These are phyloP conservation scores for Cucurbita ficifolia DNA, from an alignment of 306 rosid genomes.

Conservation along the genomic window DNA sequence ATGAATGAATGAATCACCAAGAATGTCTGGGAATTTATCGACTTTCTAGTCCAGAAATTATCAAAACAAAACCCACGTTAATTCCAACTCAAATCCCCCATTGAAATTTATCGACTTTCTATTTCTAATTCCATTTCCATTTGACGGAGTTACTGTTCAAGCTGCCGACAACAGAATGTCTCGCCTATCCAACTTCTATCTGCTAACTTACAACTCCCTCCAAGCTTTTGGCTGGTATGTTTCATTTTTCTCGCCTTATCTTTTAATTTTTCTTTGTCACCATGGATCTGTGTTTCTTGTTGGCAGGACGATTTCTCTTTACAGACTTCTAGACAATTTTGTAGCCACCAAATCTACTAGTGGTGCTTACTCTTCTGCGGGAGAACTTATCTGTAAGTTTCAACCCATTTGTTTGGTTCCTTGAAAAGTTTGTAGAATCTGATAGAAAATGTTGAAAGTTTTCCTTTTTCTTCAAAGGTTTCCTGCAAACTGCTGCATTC, in stretches of 20 bases:
- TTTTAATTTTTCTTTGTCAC: not conserved
- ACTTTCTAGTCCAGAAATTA: not conserved
- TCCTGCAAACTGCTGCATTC: constrained; percentile 63
- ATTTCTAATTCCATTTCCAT: not conserved
- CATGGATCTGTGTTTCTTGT: not conserved
- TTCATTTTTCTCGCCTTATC: not conserved
- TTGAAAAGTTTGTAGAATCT: not conserved
- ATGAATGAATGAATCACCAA: too few species aligned
- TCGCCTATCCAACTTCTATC: constrained; percentile 32
- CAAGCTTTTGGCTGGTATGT: constrained; percentile 58
- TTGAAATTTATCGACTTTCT: not conserved
- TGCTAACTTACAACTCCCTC: constrained; percentile 54
- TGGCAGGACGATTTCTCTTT: constrained; percentile 47
- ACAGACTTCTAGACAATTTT: constrained; percentile 25
- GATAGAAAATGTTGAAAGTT: not conserved
- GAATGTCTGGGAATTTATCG: not conserved
- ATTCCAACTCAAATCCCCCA: not conserved
- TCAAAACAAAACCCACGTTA: not conserved
- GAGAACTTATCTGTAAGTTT: constrained; percentile 44
- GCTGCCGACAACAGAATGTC: constrained; percentile 16
- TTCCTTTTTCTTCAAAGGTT: constrained; percentile 26
- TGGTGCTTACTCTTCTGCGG: constrained; percentile 53
- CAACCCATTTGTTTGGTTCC: not conserved
- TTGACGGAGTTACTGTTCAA: not conserved
- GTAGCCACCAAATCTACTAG: constrained; percentile 22